phyloP scores from a whole-genome alignment of 768 basidiomycete species.

The Xerocomellus amylosporus region DNA sequence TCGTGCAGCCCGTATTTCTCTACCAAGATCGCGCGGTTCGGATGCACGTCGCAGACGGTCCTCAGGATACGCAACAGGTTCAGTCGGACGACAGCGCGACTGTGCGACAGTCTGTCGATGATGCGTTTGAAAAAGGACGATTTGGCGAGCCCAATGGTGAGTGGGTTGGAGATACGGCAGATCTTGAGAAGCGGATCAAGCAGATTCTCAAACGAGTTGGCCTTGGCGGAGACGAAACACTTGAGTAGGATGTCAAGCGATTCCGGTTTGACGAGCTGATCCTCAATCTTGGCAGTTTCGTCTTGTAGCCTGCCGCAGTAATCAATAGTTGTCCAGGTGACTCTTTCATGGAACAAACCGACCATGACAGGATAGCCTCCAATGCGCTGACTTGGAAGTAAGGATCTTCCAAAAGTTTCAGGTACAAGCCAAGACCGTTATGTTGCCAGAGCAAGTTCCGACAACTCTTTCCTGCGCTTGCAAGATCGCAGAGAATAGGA shows the following conservation, averaged over 20 bases:
- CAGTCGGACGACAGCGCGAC: slow-evolving; percentile 83
- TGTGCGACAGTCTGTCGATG: slow-evolving; percentile 72
- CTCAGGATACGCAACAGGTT: slow-evolving; percentile 84
- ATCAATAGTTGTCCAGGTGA: slow-evolving; percentile 1
- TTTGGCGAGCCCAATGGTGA: slow-evolving; percentile 77
- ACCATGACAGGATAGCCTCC: slow-evolving; percentile 91
- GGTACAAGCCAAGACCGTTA: slow-evolving; percentile 80
- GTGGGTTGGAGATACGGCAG: slow-evolving; percentile 67
- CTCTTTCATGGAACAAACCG: slow-evolving; percentile 18
- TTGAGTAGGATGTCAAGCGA: slow-evolving; percentile 67
- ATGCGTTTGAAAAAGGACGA: slow-evolving; percentile 85
- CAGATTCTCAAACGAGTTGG: slow-evolving; percentile 88
- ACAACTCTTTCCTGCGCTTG: slow-evolving; percentile 92
- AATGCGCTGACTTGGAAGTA: slow-evolving; percentile 92
- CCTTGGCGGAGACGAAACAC: slow-evolving; percentile 82
- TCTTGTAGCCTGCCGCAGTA: slow-evolving; percentile 76
- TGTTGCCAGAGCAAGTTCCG: slow-evolving; percentile 90
- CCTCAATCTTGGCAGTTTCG: slow-evolving; percentile 91
- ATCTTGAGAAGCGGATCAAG: slow-evolving; percentile 93
- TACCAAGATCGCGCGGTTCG: slow-evolving; percentile 78
- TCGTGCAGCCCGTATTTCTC: slow-evolving; percentile 78
- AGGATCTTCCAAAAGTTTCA: slow-evolving; percentile 74
- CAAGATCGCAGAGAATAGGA: slow-evolving; percentile 94
- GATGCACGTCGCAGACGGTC: slow-evolving; percentile 86
- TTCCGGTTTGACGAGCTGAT: slow-evolving; percentile 67